A percentile compares a stretch with the other conserved stretches of the same genome.
phyloP scores from a whole-genome alignment of 352 stramenopile genomes.

The Phytophthora cactorum region DNA sequence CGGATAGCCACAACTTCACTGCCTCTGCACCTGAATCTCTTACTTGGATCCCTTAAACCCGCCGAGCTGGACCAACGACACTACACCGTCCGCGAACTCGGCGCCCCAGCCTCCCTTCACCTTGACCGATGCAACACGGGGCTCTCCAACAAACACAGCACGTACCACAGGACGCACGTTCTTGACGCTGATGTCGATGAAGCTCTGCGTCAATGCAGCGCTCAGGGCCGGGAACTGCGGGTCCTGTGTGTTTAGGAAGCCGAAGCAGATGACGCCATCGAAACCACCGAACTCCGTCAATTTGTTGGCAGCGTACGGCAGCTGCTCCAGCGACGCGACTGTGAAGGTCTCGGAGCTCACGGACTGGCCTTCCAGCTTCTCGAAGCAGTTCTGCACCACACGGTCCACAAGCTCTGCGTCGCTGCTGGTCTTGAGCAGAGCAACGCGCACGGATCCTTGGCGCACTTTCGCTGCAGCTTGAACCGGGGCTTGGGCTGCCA shows the following conservation, averaged over 20 bases:
- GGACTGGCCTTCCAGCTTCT: constrained; percentile 37
- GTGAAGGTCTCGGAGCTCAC: constrained; percentile 71
- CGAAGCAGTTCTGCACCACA: constrained; percentile 72
- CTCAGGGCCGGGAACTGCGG: constrained; percentile 66
- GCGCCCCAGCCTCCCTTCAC: constrained; percentile 74
- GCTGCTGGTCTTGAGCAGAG: constrained; percentile 77
- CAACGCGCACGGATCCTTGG: constrained; percentile 48
- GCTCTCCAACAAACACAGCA: constrained; percentile 79
- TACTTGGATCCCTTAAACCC: constrained; percentile 60
- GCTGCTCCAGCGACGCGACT: constrained; percentile 76
- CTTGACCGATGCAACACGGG: constrained; percentile 78
- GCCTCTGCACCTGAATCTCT: neutral
- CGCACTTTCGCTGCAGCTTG: constrained; percentile 16
- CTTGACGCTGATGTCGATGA: constrained; percentile 87
- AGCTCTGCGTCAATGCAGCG: constrained; percentile 65
- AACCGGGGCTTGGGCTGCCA: constrained; percentile 20
- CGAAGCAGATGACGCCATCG: constrained; percentile 80
- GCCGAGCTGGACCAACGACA: constrained; percentile 68
- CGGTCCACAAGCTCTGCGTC: constrained; percentile 78
- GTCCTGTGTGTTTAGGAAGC: constrained; percentile 77
- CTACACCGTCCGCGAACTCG: constrained; percentile 70
- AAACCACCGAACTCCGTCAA: constrained; percentile 74
- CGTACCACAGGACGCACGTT: constrained; percentile 82
- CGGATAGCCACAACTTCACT: neutral
- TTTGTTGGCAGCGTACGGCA: constrained; percentile 88